These are phyloP conservation scores for Moesziomyces parantarcticus DNA, from an alignment of 1,284 basidiomycete genomes.

Conservation along the genomic window DNA sequence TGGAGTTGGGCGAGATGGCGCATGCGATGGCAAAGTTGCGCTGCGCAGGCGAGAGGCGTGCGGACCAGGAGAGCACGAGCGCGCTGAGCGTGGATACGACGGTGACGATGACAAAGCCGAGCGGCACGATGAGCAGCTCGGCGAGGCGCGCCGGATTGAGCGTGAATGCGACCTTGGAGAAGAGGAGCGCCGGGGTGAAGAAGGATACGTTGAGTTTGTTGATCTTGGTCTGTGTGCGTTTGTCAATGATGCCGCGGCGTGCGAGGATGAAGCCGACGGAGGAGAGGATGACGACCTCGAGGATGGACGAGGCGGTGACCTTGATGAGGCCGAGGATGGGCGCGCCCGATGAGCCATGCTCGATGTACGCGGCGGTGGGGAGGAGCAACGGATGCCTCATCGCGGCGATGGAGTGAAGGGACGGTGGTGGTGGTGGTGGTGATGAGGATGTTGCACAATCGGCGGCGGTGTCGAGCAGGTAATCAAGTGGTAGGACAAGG, in stretches of 20 bases:
- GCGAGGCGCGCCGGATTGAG: constrained; percentile 77
- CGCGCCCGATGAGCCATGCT: constrained; percentile 41
- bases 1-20: constrained; percentile 75
- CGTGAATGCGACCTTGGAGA: constrained; percentile 88
- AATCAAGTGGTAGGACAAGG: too few species aligned
- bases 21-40: constrained; percentile 68
- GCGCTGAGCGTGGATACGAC: constrained; percentile 67
- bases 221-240: constrained; percentile 80
- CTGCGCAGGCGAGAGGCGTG: constrained; percentile 66
- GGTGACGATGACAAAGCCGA: constrained; percentile 76
- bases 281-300: constrained; percentile 88
- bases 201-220: constrained; percentile 79
- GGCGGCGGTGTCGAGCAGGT: too few species aligned
- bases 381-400: constrained; percentile 42
- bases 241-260: constrained; percentile 82
- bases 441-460: neutral
- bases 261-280: constrained; percentile 86
- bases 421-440: neutral
- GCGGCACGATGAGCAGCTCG: constrained; percentile 90
- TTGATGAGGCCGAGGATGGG: constrained; percentile 55
- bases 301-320: constrained; percentile 74
- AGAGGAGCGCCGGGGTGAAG: constrained; percentile 90
- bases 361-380: constrained; percentile 36
- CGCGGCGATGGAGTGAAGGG: neutral
- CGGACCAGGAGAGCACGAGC: constrained; percentile 59